These are phyloP conservation scores for Kingdonia uniflora DNA, from an alignment of 164 flowering plant genomes.

Conservation along the genomic window DNA sequence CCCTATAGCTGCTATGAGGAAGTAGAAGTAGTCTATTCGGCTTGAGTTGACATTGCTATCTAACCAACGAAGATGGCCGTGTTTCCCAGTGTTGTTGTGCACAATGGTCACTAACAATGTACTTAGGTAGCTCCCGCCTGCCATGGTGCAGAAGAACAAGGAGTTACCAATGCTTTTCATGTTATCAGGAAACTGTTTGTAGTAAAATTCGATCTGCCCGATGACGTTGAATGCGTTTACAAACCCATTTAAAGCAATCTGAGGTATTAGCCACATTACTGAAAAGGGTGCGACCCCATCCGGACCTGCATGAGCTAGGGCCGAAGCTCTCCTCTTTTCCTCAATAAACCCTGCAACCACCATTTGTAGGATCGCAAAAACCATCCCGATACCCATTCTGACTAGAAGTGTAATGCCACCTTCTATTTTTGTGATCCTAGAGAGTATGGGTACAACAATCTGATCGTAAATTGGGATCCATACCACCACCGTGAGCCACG, in stretches of 20 bases:
- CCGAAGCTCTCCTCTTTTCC: slow-evolving; percentile 15
- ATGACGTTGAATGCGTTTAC: slow-evolving; percentile 24
- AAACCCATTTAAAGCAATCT: slow-evolving; percentile 16
- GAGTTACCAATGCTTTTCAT: slow-evolving; percentile 29
- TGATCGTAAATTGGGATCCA: slow-evolving; percentile 62
- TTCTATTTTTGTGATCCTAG: slow-evolving; percentile 32
- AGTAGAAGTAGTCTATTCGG: slow-evolving; percentile 29
- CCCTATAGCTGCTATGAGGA: slow-evolving; percentile 18
- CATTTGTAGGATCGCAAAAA: slow-evolving; percentile 23
- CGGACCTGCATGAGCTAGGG: background rate
- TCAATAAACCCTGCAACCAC: slow-evolving; percentile 29
- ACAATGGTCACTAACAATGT: slow-evolving; percentile 16
- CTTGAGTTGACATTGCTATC: slow-evolving; percentile 25
- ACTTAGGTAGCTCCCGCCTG: slow-evolving; percentile 17
- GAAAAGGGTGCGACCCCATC: slow-evolving; percentile 11
- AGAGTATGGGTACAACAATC: slow-evolving; percentile 29
- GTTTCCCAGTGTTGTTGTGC: slow-evolving; percentile 14
- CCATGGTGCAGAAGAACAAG: slow-evolving; percentile 20
- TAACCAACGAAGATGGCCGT: slow-evolving; percentile 16
- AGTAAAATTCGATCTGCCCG: slow-evolving; percentile 26
- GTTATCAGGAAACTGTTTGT: slow-evolving; percentile 29
- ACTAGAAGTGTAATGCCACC: slow-evolving; percentile 60
- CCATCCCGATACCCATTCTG: slow-evolving; percentile 53
- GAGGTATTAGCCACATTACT: slow-evolving; percentile 19
- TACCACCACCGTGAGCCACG: slow-evolving; percentile 38